Percentiles rank a stretch among this genome's conserved stretches.
These are phyloP conservation scores for Fusarium proliferatum DNA, from an alignment of 2,329 filamentous ascomycete genomes.

Conservation along the genomic window DNA sequence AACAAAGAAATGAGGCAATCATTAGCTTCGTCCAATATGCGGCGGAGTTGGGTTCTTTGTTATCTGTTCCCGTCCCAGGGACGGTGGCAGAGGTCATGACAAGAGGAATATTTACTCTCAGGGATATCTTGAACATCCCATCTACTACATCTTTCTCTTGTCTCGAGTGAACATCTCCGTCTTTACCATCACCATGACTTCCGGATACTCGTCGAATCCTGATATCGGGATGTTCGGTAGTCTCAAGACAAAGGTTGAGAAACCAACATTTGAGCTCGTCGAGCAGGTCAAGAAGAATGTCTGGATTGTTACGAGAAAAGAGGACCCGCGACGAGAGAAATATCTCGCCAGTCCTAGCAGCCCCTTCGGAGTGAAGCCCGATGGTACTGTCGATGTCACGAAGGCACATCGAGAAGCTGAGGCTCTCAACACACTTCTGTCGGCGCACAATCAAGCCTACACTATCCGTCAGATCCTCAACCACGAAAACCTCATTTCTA, in stretches of 20 bases:
- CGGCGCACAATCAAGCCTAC: slow-evolving; percentile 43
- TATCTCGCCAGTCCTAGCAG: slow-evolving; percentile 48
- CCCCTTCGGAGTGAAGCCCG: slow-evolving; percentile 14
- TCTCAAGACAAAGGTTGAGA: neutral
- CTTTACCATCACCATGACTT: slow-evolving; percentile 13
- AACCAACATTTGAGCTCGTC: slow-evolving; percentile 46
- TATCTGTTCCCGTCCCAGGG: neutral
- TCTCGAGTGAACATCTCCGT: neutral
- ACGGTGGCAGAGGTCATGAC: neutral
- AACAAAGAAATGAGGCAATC: slow-evolving; percentile 33
- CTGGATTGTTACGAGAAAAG: slow-evolving; percentile 48
- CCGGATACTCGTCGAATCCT: neutral
- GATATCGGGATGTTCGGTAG: neutral
- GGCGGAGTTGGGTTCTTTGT: slow-evolving; percentile 35
- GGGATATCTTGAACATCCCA: neutral
- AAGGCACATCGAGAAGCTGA: slow-evolving; percentile 33
- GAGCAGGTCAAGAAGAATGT: slow-evolving; percentile 45
- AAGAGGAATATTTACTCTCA: neutral
- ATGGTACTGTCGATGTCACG: neutral
- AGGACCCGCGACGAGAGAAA: slow-evolving; percentile 46
- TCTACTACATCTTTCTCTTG: neutral
- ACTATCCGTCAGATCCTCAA: slow-evolving; percentile 55
- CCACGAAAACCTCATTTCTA: slow-evolving; percentile 61
- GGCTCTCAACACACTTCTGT: slow-evolving; percentile 38
- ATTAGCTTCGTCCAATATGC: slow-evolving; percentile 2